Evolutionary conservation across 176 grass and related monocot species (phyloP).

Genomic region (Oryza glumipatula): DNA sequence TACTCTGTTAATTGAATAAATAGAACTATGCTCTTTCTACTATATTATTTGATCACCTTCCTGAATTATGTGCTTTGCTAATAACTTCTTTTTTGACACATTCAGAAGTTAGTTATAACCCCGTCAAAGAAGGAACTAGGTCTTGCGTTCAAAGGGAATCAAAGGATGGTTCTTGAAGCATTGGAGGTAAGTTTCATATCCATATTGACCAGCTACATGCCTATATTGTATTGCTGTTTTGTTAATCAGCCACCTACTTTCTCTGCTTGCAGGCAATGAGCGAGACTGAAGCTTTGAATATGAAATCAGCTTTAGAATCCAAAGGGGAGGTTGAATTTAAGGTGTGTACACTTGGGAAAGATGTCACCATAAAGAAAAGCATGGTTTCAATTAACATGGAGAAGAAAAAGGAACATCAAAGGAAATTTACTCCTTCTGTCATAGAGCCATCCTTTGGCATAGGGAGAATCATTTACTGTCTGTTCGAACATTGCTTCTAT

Average conservation of each 20-base stretch:
- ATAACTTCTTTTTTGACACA: conserved; percentile 35
- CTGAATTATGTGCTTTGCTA: conserved; percentile 16
- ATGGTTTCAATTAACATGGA: conserved; percentile 86
- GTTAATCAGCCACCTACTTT: conserved; percentile 19
- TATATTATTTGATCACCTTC: conserved; percentile 11
- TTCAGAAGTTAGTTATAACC: conserved; percentile 87
- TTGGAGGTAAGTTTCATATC: conserved; percentile 69
- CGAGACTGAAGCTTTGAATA: conserved; percentile 74
- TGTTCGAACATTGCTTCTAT: conserved; percentile 87
- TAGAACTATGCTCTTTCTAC: conserved; percentile 22
- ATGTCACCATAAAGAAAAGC: conserved; percentile 71
- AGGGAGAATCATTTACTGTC: conserved; percentile 90
- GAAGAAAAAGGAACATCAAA: conserved; percentile 90
- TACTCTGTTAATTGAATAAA: conserved; percentile 12
- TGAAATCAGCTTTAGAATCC: conserved; percentile 77
- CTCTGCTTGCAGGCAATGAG: conserved; percentile 59
- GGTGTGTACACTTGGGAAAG: conserved; percentile 80
- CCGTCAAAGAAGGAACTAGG: conserved; percentile 97
- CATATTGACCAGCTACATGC: neutral
- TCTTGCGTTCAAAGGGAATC: conserved; percentile 90
- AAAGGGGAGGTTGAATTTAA: conserved; percentile 78
- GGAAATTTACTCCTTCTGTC: conserved; percentile 93
- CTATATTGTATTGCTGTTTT: conserved; percentile 15
- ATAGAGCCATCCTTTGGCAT: conserved; percentile 97
- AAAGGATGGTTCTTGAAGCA: conserved; percentile 88